Percentiles rank a stretch among this genome's conserved stretches.
phyloP scores from a whole-genome alignment of 1,139 yeast species.

The Ogataea hybrid region DNA sequence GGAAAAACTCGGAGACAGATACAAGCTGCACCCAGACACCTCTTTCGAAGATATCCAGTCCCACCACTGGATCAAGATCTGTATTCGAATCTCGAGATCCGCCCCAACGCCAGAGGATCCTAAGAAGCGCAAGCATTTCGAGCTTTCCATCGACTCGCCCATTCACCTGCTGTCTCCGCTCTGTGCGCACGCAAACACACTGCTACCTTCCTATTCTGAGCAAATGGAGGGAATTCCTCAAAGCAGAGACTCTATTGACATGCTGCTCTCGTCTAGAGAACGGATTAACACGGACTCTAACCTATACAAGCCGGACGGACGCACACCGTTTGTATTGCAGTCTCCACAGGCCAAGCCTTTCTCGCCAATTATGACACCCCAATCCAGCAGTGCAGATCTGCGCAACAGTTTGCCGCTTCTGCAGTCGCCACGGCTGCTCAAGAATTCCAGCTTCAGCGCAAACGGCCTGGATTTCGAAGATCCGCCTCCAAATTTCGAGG shows the following conservation, averaged over 20 bases:
- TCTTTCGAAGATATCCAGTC: conserved; percentile 73
- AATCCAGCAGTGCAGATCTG: conserved; percentile 28
- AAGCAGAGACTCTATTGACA: conserved; percentile 20
- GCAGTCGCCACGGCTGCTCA: conserved; percentile 11
- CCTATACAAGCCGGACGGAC: conserved; percentile 53
- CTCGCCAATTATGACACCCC: conserved; percentile 33
- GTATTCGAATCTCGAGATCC: conserved; percentile 68
- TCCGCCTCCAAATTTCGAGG: conserved; percentile 36
- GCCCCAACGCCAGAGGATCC: conserved; percentile 51
- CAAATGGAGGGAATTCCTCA: conserved; percentile 15
- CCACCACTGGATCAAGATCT: conserved; percentile 92
- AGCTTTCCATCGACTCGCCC: conserved; percentile 89
- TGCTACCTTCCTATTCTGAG: conserved; percentile 56
- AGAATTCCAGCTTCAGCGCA: conserved; percentile 11
- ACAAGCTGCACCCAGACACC: conserved; percentile 75
- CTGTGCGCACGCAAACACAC: conserved; percentile 73
- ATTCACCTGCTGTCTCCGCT: conserved; percentile 64
- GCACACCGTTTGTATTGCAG: conserved; percentile 41
- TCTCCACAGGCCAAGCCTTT: conserved; percentile 44
- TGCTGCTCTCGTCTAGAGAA: conserved; percentile 27
- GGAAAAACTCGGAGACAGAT: conserved; percentile 48
- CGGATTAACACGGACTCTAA: conserved; percentile 54
- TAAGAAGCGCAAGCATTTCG: conserved; percentile 77
- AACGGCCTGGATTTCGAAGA: conserved; percentile 28
- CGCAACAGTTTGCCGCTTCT: conserved; percentile 9